A percentile compares a stretch with the other conserved stretches of the same genome.
phyloP scores from a whole-genome alignment of 805 yeast genomes.

The Ogataea wickerhamii region DNA sequence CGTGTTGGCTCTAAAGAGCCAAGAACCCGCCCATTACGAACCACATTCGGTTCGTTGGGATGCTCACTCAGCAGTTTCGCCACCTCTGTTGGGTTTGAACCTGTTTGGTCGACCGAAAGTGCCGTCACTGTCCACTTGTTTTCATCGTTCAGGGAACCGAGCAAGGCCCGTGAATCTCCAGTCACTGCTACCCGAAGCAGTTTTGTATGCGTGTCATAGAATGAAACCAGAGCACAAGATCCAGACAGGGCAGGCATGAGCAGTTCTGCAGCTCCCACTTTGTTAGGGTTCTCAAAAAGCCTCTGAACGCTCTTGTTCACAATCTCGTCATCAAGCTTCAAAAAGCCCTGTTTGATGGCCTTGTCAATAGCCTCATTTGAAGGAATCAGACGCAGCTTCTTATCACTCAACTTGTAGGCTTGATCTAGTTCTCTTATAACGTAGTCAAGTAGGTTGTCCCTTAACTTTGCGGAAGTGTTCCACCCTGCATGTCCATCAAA shows the following conservation, averaged over 20 bases:
- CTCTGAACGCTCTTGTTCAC: slow-evolving; percentile 70
- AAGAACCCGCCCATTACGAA: slow-evolving; percentile 82
- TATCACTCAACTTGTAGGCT: slow-evolving; percentile 54
- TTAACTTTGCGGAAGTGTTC: slow-evolving; percentile 81
- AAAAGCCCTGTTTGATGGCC: slow-evolving; percentile 78
- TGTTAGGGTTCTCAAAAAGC: slow-evolving; percentile 63
- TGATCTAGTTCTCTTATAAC: slow-evolving; percentile 76
- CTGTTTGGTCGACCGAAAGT: slow-evolving; percentile 89
- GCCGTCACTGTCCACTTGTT: slow-evolving; percentile 81
- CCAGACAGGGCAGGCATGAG: slow-evolving; percentile 94
- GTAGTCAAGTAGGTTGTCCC: slow-evolving; percentile 71
- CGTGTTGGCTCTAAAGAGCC: slow-evolving; percentile 94
- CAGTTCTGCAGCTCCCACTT: slow-evolving; percentile 64
- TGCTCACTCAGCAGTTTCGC: slow-evolving; percentile 80
- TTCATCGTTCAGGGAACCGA: slow-evolving; percentile 69
- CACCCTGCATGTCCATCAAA: slow-evolving; percentile 98
- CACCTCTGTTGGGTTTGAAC: slow-evolving; percentile 84
- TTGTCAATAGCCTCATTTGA: slow-evolving; percentile 66
- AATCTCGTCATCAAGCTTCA: slow-evolving; percentile 80
- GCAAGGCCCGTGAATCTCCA: slow-evolving; percentile 91
- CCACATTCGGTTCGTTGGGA: slow-evolving; percentile 83
- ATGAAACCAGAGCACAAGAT: slow-evolving; percentile 84
- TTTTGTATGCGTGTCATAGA: slow-evolving; percentile 74
- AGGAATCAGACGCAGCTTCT: slow-evolving; percentile 56
- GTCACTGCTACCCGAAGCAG: slow-evolving; percentile 86